Base-by-base conservation (phyloP, 495 filamentous ascomycete species). In the Talaromyces borbonicus region DNA sequence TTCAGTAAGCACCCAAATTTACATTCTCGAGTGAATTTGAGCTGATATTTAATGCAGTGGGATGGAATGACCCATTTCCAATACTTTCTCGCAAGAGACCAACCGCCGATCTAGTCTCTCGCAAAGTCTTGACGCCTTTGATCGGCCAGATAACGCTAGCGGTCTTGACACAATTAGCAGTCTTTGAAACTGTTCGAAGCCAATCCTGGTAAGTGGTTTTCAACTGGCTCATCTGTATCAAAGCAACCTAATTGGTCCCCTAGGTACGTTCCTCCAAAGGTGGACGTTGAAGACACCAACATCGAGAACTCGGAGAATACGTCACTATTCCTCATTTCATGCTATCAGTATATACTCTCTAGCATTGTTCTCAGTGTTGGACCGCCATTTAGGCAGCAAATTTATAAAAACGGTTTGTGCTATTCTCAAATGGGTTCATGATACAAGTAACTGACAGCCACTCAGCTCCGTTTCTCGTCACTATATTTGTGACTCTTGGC, bases 231-330 rank as follows among this genome's bases (percentile, higher is more conserved):
- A 3, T 40, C n/a, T 15, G 45, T 40, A 23, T 51, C n/a, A n/a
- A n/a, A n/a, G 19, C 24, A n/a, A 1, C 29, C 39, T 54, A 35
- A 58, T 51, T 18, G 24, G 23, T 15, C 40, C 14, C 31, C 5
- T 51, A 85, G 82, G 82, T 96, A 82, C 56, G 79, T 83, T 47
- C 84, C 89, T 15, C 93, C 93, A 2, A 68, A 74, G 14, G 51
- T 94, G 24, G 73, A 87, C 53, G 69, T 72, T 8, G 77, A 90
- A 7, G 81, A 88, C 47, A 83, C 83, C 35, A 92, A 94, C 51
- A 78, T 90, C 41, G 69, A 78, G 46, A 97, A 97, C 54, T 95
- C 89, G 9, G 83, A 96, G 58, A 96, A 97, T 53, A 93, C 89
- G 0, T 76, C 82, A 0, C 66, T 99, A 14, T 99, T 96, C 64